These are phyloP conservation scores for Xylaria scruposa DNA, from an alignment of 495 filamentous ascomycete species.

Conservation along the genomic window DNA sequence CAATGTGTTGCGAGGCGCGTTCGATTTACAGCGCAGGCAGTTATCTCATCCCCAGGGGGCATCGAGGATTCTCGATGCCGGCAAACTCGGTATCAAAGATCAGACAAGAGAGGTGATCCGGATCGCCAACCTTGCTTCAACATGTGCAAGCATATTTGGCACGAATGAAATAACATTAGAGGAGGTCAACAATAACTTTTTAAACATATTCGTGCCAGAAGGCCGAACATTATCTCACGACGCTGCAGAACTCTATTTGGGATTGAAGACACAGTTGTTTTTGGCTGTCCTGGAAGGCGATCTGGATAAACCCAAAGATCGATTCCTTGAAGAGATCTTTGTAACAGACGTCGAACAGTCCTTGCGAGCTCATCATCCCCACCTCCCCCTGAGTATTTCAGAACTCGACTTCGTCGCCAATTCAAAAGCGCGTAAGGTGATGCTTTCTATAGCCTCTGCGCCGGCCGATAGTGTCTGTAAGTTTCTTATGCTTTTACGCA, in stretches of 20 bases:
- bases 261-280: slow-evolving; percentile 88
- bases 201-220: slow-evolving; percentile 82
- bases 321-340: slow-evolving; percentile 76
- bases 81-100: slow-evolving; percentile 70
- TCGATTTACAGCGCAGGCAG: slow-evolving; percentile 79
- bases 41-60: slow-evolving; percentile 65
- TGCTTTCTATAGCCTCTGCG: slow-evolving; percentile 67
- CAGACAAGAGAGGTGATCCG: slow-evolving; percentile 70
- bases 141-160: slow-evolving; percentile 82
- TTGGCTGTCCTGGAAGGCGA: slow-evolving; percentile 67
- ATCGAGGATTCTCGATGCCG: slow-evolving; percentile 71
- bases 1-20: slow-evolving; percentile 75
- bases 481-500: slow-evolving; percentile 21
- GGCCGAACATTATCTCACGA: slow-evolving; percentile 73
- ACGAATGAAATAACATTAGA: slow-evolving; percentile 82
- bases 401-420: slow-evolving; percentile 78
- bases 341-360: slow-evolving; percentile 69
- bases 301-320: slow-evolving; percentile 67
- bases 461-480: slow-evolving; percentile 64
- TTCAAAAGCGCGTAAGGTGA: slow-evolving; percentile 67
- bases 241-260: slow-evolving; percentile 74
- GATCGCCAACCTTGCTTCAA: slow-evolving; percentile 86
- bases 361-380: slow-evolving; percentile 69
- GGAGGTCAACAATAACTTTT: slow-evolving; percentile 83
- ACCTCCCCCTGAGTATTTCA: slow-evolving; percentile 67